Percentiles rank a stretch among this genome's conserved stretches.
Conservation (phyloP, 139 green algal genomes). For the Volvox reticuliferus region DNA sequence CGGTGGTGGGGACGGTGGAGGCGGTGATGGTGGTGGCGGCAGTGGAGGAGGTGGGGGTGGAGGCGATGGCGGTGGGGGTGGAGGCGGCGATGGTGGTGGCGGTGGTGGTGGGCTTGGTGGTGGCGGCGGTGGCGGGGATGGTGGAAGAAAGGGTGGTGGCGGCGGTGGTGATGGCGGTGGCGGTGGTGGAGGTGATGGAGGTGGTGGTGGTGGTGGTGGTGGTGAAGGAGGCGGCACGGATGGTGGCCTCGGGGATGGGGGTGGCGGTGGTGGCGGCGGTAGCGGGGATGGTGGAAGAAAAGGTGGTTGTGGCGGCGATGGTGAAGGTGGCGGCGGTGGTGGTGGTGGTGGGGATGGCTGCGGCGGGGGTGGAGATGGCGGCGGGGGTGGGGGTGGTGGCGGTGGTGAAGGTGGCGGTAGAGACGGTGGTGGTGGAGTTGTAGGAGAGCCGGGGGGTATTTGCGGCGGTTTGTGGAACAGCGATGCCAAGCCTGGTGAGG, state of each 20-base stretch:
- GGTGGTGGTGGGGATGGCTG: background rate
- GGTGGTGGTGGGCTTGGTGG: background rate
- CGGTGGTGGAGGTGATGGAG: no score
- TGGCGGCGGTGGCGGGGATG: background rate
- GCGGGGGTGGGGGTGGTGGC: no score
- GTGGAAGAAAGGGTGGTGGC: background rate
- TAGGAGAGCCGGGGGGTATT: background rate
- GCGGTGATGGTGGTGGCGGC: background rate
- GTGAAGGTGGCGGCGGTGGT: background rate
- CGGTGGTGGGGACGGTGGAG: background rate
- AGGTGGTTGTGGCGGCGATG: background rate
- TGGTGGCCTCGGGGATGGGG: no score
- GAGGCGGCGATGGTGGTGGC: background rate
- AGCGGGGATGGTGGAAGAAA: no score
- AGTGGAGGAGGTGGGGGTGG: background rate
- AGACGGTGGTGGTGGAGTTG: background rate
- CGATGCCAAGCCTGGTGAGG: background rate
- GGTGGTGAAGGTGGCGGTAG: background rate
- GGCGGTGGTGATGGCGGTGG: background rate
- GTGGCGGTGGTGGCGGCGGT: background rate
- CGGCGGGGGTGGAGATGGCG: no score
- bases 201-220: background rate
- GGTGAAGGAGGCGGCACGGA: no score
- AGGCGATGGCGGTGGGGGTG: background rate
- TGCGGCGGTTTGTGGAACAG: background rate